Base-by-base conservation (phyloP, 345 rosid species). In the Orychophragmus violaceus region DNA sequence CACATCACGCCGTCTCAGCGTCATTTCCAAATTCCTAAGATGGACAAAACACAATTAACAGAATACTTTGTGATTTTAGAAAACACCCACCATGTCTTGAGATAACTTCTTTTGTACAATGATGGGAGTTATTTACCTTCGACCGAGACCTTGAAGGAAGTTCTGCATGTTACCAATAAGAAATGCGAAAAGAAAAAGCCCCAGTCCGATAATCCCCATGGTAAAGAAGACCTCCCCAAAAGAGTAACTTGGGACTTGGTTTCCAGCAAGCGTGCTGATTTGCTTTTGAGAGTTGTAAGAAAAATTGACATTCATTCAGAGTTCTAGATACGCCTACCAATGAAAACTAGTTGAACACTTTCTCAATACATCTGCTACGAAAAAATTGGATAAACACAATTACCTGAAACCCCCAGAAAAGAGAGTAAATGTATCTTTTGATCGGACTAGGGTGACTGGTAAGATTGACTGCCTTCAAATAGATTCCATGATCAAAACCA, bases 351-450 rank as follows among this genome's bases (percentile, higher is more conserved):
- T 60, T 50, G 33, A 59, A 19, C 37, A 46, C 14, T 46, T 16
- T 16, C 27, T 24, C 24, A 60, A 5, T 32, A 19, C 24, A 32
- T 37, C 23, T 27, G 30, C 21, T 36, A 58, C 2, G 24, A 45
- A 28, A 12, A 61, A 60, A 6, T 8, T 62, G 55, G 19, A 7
- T n/a, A 29, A 22, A 33, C 3, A n/a, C 6, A 41, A 8, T 24
- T 82, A 89, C 98, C 96, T 90, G 98, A 61, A 93, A 90, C 33
- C 98, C 98, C 98, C 97, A 93, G 59, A 86, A 93, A 55, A 93
- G 74, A 10, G 97, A 85, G 79, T 81, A 93, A 48, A 76, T 56
- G 25, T 86, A 93, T 93, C 90, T 83, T 10, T 75, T 86, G 74
- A 71, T 12, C 16, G 83, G 21, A 25, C 72, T 82, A 24, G 16